phyloP scores from a whole-genome alignment of 208 protist species.

The Leptomonas seymouri region DNA sequence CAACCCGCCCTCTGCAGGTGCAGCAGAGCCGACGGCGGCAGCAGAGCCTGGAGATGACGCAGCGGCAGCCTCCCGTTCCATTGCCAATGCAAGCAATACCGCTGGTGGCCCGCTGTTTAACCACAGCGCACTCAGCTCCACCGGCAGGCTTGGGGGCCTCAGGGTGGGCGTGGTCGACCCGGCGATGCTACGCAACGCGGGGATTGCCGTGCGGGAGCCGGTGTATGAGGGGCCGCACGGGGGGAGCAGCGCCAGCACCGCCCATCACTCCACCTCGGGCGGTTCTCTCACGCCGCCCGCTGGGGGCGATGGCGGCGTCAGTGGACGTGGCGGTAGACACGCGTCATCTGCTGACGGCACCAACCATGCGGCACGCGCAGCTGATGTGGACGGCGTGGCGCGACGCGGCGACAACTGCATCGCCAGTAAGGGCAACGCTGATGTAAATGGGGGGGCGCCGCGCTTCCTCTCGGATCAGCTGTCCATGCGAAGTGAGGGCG shows the following conservation, averaged over 20 bases:
- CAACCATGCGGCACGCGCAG: too few species aligned
- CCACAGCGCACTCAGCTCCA: conserved; percentile 29
- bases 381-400: not conserved
- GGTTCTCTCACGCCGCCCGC: conserved; percentile 2
- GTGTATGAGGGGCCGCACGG: conserved; percentile 24
- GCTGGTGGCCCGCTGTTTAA: conserved; percentile 14
- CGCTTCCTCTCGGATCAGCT: not conserved
- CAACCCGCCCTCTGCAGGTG: conserved; percentile 6
- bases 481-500: conserved; percentile 6
- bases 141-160: conserved; percentile 14
- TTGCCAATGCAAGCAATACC: not conserved
- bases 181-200: conserved; percentile 24
- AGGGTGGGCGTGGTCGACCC: conserved; percentile 26
- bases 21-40: conserved; percentile 6
- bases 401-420: not conserved
- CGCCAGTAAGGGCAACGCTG: not conserved
- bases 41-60: not conserved
- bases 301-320: not conserved
- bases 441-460: not conserved
- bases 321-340: not conserved
- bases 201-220: conserved; percentile 32
- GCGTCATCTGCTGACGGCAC: conserved; percentile 5
- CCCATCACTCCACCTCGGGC: conserved; percentile 9
- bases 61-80: not conserved
- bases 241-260: conserved; percentile 3